Evolutionary conservation across 192 early-diverging fungal species (phyloP), one percentile per base, ranked within the genome.

Genomic region (Obelidium mucronatum): DNA sequence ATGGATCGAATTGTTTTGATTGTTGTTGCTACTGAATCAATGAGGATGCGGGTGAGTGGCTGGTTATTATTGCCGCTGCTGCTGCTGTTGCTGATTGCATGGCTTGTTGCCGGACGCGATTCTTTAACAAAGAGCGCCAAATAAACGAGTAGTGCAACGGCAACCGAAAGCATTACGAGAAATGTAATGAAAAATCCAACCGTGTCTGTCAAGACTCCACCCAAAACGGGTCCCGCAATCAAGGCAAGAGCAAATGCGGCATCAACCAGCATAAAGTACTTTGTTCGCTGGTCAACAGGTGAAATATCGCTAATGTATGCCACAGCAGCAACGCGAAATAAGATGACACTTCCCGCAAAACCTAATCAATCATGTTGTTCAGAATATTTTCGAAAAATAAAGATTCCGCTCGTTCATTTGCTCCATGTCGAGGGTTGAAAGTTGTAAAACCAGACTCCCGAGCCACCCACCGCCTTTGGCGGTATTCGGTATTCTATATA

Each of bases 181-280:
- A 72, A 72, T 6, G 69, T 55, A 3, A 37, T 19, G 11, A 59
- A 13, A 39, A 31, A 72, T 22, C 69, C 69, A 58, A 30, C n/a
- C 13, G 2, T 26, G 6, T 72, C 24, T 19, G 33, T 34, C 5
- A 72, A 13, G 17, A 11, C 22, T 36, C 69, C 69, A 22, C 54
- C 69, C 30, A 39, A 30, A 22, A 72, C n/a, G 1, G 69, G 69
- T 13, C 69, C 69, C 15, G 58, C 19, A 55, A 59, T 58, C 30
- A 68, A 33, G 17, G 69, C 69, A 22, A 59, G 17, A 1, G 69
- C 69, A 22, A 42, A 31, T 13, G 24, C 17, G 17, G 69, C 69
- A 35, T 72, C 69, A n/a, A 72, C 1, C 13, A n/a, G 22, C 31
- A 58, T 17, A 36, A 72, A 72, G 39, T 72, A 72, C 33, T 36